Base-by-base conservation (phyloP, 1,139 yeast species). In the Yamadazyma aaseri region DNA sequence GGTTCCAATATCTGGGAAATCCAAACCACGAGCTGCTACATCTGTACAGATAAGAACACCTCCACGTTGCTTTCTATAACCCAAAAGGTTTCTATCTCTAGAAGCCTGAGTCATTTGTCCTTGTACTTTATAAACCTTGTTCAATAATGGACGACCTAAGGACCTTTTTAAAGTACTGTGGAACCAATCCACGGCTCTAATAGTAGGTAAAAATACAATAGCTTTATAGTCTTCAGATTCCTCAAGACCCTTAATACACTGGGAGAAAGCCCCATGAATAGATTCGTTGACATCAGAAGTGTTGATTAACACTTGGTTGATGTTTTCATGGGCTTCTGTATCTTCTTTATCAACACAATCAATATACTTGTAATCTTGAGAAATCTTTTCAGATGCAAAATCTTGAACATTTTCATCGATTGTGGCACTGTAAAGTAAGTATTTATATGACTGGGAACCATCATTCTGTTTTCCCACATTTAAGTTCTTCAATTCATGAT, bases 21-120 rank as follows among this genome's bases (percentile, higher is more conserved):
- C 96, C 81, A 92, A 81, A 51, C 98, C 97, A 65, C 97, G 80
- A 3, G 97, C 97, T 44, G 92, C 95, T 36, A 92, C 97, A 61
- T 90, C 96, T 2, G 96, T 86, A 29, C 95, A 83, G 32, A 90
- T 75, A 36, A 90, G 68, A 27, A 90, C 53, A 36, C 86, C 82
- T 17, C 65, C 60, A 26, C 60, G 51, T 20, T 69, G 51, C 28
- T 52, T 56, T 53, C 83, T 73, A 68, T 83, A 86, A 15, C 50
- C 55, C 35, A 64, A 65, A 37, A 85, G 79, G 17, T 77, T 60
- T 40, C 69, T 61, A 51, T 79, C 82, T 57, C 96, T 77, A 24
- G 67, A 68, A 26, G 67, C 60, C 58, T 86, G 96, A 20, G 80
- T 57, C 62, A 84, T 63, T 53, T 81, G 78, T 32, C 96, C 95